These are phyloP conservation scores for Leccinum pallidistipes DNA, from an alignment of 1,284 basidiomycete species.

Conservation along the genomic window DNA sequence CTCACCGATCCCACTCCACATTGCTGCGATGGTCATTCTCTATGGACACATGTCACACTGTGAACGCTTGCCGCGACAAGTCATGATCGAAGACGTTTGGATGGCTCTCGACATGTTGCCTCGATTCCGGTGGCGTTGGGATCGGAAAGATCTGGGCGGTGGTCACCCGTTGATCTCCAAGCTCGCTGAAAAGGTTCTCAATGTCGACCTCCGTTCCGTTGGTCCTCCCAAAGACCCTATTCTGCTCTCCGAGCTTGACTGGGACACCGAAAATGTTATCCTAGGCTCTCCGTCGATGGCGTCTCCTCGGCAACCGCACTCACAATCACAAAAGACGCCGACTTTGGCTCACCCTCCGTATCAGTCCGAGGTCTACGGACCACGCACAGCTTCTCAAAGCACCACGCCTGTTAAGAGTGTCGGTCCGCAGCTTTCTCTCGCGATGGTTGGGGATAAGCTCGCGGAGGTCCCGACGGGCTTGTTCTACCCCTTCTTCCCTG, in stretches of 20 bases:
- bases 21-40: slow-evolving; percentile 83
- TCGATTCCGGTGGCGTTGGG: slow-evolving; percentile 84
- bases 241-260: slow-evolving; percentile 66
- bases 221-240: slow-evolving; percentile 56
- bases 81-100: slow-evolving; percentile 77
- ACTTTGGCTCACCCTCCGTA: slow-evolving; percentile 37
- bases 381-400: slow-evolving; percentile 35
- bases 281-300: slow-evolving; percentile 32
- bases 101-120: slow-evolving; percentile 83
- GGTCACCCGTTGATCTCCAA: slow-evolving; percentile 79
- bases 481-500: slow-evolving; percentile 76
- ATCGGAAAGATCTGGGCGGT: slow-evolving; percentile 72
- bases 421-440: slow-evolving; percentile 26
- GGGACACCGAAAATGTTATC: slow-evolving; percentile 53
- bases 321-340: slow-evolving; percentile 43
- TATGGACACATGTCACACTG: slow-evolving; percentile 80
- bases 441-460: slow-evolving; percentile 41
- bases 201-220: slow-evolving; percentile 61
- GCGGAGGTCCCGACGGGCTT: slow-evolving; percentile 63
- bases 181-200: slow-evolving; percentile 74
- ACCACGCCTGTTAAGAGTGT: slow-evolving; percentile 29
- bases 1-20: slow-evolving; percentile 80
- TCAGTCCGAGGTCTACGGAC: slow-evolving; percentile 37
- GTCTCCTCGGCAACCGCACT: slow-evolving; percentile 31
- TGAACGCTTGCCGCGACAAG: slow-evolving; percentile 57